A percentile compares a stretch with the other conserved stretches of the same genome.
Evolutionary conservation across 2,329 filamentous ascomycete genomes (phyloP).

Genomic region (Fusarium tanahbumbuense): DNA sequence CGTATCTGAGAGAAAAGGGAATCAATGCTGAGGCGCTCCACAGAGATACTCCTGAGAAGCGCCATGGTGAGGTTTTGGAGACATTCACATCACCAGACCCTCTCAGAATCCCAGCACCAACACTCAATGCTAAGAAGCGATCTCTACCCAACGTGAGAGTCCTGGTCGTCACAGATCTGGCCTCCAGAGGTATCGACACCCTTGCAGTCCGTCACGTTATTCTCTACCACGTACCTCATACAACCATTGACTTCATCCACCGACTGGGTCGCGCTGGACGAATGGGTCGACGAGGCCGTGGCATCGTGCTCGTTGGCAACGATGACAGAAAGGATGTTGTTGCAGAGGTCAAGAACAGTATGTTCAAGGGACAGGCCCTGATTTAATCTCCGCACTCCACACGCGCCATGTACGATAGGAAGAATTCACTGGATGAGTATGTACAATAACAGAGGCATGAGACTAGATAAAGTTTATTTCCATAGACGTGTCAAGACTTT

Average conservation of each 20-base stretch:
- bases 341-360: conserved; percentile 88
- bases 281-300: conserved; percentile 90
- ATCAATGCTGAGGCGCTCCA: conserved; percentile 89
- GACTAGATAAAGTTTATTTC: conserved; percentile 11
- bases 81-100: conserved; percentile 73
- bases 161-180: conserved; percentile 92
- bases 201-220: conserved; percentile 91
- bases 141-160: conserved; percentile 83
- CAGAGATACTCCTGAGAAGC: conserved; percentile 82
- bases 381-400: conserved; percentile 61
- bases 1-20: conserved; percentile 84
- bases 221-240: conserved; percentile 97
- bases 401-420: conserved; percentile 40
- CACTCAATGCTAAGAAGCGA: conserved; percentile 55
- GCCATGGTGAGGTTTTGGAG: conserved; percentile 80
- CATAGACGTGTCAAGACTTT: conserved; percentile 8
- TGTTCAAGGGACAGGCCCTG: conserved; percentile 83
- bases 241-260: conserved; percentile 98
- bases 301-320: conserved; percentile 90
- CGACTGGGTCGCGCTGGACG: conserved; percentile 90
- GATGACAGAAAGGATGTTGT: conserved; percentile 91
- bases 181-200: conserved; percentile 93
- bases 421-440: conserved; percentile 29
- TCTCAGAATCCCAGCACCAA: conserved; percentile 48
- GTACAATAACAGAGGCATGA: conserved; percentile 23